phyloP scores from a whole-genome alignment of 2,329 filamentous ascomycete species.

The Colletotrichum endophyticum region DNA sequence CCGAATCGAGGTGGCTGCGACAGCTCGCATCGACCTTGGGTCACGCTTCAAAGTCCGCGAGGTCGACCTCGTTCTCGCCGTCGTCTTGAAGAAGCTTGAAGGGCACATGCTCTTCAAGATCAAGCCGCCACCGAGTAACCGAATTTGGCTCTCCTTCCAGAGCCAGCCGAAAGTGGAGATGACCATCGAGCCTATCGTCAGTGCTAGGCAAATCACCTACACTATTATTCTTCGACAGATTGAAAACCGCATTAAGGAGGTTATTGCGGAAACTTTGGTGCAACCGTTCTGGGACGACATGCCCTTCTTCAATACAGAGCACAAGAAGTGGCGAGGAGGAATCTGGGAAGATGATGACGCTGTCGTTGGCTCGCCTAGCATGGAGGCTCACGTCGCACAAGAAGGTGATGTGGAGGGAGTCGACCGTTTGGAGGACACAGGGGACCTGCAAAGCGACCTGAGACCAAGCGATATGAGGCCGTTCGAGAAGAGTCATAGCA shows the following conservation, averaged over 20 bases:
- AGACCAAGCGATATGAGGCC: constrained; percentile 47
- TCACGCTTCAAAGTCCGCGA: constrained; percentile 87
- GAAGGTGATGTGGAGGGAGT: constrained; percentile 54
- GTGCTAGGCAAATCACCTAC: constrained; percentile 93
- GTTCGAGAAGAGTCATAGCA: constrained; percentile 61
- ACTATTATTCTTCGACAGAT: constrained; percentile 90
- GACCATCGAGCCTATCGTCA: constrained; percentile 94
- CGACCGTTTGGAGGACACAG: constrained; percentile 46
- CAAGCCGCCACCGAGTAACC: constrained; percentile 94
- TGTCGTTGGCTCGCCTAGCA: constrained; percentile 40
- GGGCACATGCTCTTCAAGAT: constrained; percentile 86
- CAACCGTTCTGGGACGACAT: constrained; percentile 95
- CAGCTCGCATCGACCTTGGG: constrained; percentile 89
- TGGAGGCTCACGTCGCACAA: constrained; percentile 44
- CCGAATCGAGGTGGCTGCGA: constrained; percentile 88
- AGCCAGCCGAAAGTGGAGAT: constrained; percentile 93
- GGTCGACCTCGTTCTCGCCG: constrained; percentile 86
- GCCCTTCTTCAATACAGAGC: constrained; percentile 83
- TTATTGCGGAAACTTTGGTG: constrained; percentile 90
- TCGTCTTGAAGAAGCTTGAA: constrained; percentile 82
- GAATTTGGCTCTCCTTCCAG: constrained; percentile 95
- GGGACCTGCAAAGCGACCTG: constrained; percentile 42
- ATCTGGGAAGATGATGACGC: constrained; percentile 70
- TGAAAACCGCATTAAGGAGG: constrained; percentile 92
- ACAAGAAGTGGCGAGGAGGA: constrained; percentile 82